Conservation (phyloP, 495 filamentous ascomycete genomes). For the Staphylotrichum longicolle region DNA sequence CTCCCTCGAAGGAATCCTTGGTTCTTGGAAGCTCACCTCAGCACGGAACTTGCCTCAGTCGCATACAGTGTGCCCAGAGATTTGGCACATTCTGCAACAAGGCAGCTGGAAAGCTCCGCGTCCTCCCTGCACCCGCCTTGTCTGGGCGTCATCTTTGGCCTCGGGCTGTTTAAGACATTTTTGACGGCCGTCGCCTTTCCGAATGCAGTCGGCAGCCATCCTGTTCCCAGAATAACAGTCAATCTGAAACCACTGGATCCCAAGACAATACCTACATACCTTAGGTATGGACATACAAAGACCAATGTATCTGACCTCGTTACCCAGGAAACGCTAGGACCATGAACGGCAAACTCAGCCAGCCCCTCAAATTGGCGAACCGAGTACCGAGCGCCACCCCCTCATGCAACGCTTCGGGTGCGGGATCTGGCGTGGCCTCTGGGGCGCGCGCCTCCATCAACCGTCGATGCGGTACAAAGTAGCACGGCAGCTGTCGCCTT, state of each 20-base stretch:
- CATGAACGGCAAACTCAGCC: neutral
- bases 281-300: no score
- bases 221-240: neutral
- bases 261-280: neutral
- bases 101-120: neutral
- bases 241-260: neutral
- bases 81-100: conserved; percentile 2
- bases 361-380: conserved; percentile 1
- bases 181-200: neutral
- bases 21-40: no score
- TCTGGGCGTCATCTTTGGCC: no score
- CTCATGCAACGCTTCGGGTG: neutral
- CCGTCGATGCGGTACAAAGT: neutral
- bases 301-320: no score
- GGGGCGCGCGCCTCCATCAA: neutral
- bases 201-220: neutral
- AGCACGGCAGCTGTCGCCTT: neutral
- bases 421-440: neutral
- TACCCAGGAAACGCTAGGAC: neutral
- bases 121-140: no score
- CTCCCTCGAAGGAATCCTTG: neutral
- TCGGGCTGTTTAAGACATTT: neutral
- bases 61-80: neutral
- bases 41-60: no score
- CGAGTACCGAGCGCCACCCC: conserved; percentile 4